These are phyloP conservation scores for Eutrema yunnanense DNA, from an alignment of 345 rosid genomes.

Conservation along the genomic window DNA sequence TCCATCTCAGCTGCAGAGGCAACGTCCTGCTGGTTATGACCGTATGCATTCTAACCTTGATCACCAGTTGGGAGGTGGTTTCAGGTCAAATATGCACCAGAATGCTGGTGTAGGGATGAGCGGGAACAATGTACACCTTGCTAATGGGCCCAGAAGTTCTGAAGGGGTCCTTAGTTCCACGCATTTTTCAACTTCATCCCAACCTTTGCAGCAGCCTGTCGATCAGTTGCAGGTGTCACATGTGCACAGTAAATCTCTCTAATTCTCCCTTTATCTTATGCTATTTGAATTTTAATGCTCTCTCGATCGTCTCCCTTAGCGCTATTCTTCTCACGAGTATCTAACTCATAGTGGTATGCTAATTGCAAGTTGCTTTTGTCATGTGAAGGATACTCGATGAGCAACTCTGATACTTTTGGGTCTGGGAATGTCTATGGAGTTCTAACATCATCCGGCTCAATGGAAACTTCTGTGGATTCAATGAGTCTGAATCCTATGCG, in stretches of 20 bases:
- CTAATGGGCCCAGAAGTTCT: slow-evolving; percentile 15
- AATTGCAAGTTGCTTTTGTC: slow-evolving; percentile 23
- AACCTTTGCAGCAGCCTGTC: slow-evolving; percentile 61
- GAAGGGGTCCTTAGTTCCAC: slow-evolving; percentile 27
- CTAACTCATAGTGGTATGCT: slow-evolving; percentile 14
- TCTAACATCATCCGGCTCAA: slow-evolving; percentile 47
- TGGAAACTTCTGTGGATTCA: slow-evolving; percentile 48
- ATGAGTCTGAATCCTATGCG: slow-evolving; percentile 45
- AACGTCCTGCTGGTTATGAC: slow-evolving; percentile 54
- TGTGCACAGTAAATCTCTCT: slow-evolving; percentile 54
- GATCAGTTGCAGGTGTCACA: slow-evolving; percentile 64
- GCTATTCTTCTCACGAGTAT: neutral
- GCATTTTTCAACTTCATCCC: slow-evolving; percentile 48
- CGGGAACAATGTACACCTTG: slow-evolving; percentile 44
- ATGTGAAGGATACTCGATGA: slow-evolving; percentile 75
- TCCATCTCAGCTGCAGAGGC: slow-evolving; percentile 55
- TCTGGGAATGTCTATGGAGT: slow-evolving; percentile 57
- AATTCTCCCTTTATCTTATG: slow-evolving; percentile 16
- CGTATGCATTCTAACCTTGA: slow-evolving; percentile 58
- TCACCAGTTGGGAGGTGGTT: slow-evolving; percentile 61
- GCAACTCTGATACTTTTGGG: slow-evolving; percentile 50
- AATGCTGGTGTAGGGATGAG: slow-evolving; percentile 64
- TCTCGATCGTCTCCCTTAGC: neutral
- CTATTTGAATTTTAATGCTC: neutral
- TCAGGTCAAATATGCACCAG: slow-evolving; percentile 64